Evolutionary conservation across 371 early-diverging fungal genomes (phyloP).

Genomic region (Lichtheimia ornata): DNA sequence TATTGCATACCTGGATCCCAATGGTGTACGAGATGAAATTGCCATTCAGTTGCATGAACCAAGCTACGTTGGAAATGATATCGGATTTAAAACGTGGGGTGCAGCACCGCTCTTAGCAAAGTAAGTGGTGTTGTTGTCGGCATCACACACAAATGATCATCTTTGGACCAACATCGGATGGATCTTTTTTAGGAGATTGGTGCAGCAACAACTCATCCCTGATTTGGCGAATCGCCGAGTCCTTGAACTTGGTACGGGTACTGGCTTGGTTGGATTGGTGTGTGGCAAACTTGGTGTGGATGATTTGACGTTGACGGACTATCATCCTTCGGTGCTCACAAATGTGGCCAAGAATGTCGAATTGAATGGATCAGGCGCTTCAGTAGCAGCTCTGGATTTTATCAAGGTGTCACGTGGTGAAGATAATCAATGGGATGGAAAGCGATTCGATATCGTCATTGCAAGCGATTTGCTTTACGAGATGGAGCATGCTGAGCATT

Average conservation of each 20-base stretch:
- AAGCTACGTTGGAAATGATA: conserved; percentile 45
- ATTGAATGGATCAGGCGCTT: conserved; percentile 30
- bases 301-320: conserved; percentile 42
- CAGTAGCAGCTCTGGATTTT: conserved; percentile 40
- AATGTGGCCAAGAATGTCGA: conserved; percentile 45
- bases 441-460: conserved; percentile 38
- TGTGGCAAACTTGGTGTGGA: conserved; percentile 43
- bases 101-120: conserved; percentile 51
- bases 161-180: neutral
- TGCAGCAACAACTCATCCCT: conserved; percentile 43
- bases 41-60: conserved; percentile 43
- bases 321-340: conserved; percentile 46
- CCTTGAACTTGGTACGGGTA: conserved; percentile 48
- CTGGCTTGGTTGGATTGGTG: conserved; percentile 50
- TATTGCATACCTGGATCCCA: conserved; percentile 36
- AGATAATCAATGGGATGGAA: conserved; percentile 24
- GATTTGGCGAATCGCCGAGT: conserved; percentile 23
- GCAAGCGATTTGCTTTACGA: conserved; percentile 52
- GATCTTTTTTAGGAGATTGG: conserved; percentile 32
- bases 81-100: conserved; percentile 56
- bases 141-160: neutral
- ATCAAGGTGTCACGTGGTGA: conserved; percentile 29
- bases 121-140: conserved; percentile 23
- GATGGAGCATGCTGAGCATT: conserved; percentile 48
- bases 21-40: conserved; percentile 28